phyloP scores from a whole-genome alignment of 2,329 filamentous ascomycete species.

The Sporothrix sp. region DNA sequence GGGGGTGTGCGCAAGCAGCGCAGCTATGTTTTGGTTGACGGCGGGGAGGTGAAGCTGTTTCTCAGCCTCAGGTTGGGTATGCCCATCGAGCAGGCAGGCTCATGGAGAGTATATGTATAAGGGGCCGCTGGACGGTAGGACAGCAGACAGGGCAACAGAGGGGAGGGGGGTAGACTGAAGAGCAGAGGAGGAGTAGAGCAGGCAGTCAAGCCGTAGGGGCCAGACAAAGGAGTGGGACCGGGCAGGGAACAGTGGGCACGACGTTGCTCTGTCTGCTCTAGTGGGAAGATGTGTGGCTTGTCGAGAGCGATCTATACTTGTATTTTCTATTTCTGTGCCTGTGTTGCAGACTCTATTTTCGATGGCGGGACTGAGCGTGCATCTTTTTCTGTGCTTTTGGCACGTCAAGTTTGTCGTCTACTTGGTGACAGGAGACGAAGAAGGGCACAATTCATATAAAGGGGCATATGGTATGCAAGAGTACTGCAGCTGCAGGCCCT shows the following conservation, averaged over 20 bases:
- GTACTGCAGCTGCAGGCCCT: neutral
- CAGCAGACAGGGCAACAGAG: conserved; percentile 8
- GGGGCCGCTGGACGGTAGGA: no score
- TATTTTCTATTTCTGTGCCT: no score
- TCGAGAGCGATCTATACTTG: neutral
- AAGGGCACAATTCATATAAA: no score
- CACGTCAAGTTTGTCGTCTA: neutral
- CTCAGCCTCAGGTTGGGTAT: conserved; percentile 15
- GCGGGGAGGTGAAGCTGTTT: conserved; percentile 10
- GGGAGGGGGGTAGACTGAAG: neutral
- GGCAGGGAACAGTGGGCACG: conserved; percentile 1
- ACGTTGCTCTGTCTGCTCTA: neutral
- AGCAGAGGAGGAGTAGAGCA: neutral
- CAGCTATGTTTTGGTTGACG: conserved; percentile 13
- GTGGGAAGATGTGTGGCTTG: neutral
- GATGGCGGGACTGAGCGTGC: no score
- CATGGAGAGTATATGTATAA: conserved; percentile 10
- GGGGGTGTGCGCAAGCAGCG: neutral
- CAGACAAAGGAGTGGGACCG: conserved; percentile 3
- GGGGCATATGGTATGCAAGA: no score
- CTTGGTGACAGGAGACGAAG: no score
- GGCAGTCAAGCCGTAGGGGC: neutral
- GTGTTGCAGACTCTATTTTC: neutral
- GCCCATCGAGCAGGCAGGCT: conserved; percentile 4
- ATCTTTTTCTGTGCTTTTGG: neutral